phyloP scores from a whole-genome alignment of 2,329 filamentous ascomycete species.

The Chaetomiaceae sp. region DNA sequence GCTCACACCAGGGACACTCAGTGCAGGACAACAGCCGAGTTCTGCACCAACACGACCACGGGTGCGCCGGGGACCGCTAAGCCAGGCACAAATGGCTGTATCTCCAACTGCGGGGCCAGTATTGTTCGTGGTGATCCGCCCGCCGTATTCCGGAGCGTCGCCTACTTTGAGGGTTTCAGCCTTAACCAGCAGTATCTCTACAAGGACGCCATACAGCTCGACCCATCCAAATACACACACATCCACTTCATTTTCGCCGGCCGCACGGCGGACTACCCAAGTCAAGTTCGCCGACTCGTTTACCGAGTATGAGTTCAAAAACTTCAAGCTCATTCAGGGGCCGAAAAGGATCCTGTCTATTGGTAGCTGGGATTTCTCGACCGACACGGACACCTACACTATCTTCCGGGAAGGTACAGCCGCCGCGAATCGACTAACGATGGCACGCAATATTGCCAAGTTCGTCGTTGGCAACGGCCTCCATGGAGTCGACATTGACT shows the following conservation, averaged over 20 bases:
- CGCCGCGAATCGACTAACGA: constrained; percentile 14
- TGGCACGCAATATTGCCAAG: constrained; percentile 34
- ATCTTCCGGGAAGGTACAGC: constrained; percentile 15
- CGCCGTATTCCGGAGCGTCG: constrained; percentile 9
- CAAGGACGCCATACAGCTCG: constrained; percentile 8
- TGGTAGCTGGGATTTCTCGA: constrained; percentile 23
- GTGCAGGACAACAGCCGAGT: constrained; percentile 30
- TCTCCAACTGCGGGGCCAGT: constrained; percentile 38
- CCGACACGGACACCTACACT: constrained; percentile 1
- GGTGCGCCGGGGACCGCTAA: constrained; percentile 25
- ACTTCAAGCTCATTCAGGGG: constrained; percentile 3
- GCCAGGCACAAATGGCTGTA: constrained; percentile 31
- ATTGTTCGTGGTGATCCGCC: constrained; percentile 26
- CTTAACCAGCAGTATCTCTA: constrained; percentile 12
- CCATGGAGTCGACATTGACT: constrained; percentile 39
- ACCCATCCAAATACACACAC: constrained; percentile 22
- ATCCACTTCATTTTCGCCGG: constrained; percentile 29
- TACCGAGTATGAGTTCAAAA: constrained; percentile 11
- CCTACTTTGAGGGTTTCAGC: constrained; percentile 21
- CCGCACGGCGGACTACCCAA: constrained; percentile 12
- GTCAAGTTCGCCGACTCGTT: constrained; percentile 4
- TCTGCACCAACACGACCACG: constrained; percentile 24
- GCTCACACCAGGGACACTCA: no score
- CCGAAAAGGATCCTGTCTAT: constrained; percentile 22
- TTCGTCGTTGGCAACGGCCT: constrained; percentile 38